Conservation (phyloP, 1,139 yeast species). For the Cylindricascospora bacillispora region DNA sequence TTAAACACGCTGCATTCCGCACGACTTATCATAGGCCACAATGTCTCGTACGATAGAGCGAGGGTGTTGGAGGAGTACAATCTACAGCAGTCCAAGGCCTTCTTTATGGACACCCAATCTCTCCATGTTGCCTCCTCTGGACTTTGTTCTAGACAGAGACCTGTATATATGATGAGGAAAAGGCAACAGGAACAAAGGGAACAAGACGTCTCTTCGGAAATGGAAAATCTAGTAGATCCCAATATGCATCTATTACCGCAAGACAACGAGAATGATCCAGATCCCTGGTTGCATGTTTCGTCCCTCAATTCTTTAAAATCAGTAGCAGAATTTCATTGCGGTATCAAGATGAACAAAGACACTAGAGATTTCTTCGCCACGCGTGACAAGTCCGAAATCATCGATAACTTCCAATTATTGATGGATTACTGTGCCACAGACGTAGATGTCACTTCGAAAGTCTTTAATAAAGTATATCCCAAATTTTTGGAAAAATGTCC, state of each 20-base stretch:
- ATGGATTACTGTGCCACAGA: slow-evolving; percentile 80
- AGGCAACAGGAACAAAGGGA: slow-evolving; percentile 8
- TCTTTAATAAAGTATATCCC: slow-evolving; percentile 60
- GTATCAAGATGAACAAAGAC: slow-evolving; percentile 51
- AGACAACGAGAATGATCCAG: slow-evolving; percentile 24
- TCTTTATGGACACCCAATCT: slow-evolving; percentile 85
- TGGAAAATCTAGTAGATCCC: slow-evolving; percentile 6
- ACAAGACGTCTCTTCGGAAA: slow-evolving; percentile 6
- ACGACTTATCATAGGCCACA: slow-evolving; percentile 73
- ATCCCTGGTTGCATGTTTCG: slow-evolving; percentile 74
- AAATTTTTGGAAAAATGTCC: slow-evolving; percentile 57
- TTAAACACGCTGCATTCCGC: slow-evolving; percentile 36
- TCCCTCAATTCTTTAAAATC: slow-evolving; percentile 71
- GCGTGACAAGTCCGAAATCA: slow-evolving; percentile 40
- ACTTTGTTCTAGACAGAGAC: slow-evolving; percentile 84
- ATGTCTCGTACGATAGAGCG: slow-evolving; percentile 84
- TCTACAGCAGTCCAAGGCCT: slow-evolving; percentile 52
- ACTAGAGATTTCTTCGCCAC: slow-evolving; percentile 53
- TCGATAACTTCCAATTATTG: slow-evolving; percentile 45
- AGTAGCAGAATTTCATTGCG: slow-evolving; percentile 74
- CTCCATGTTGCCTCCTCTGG: slow-evolving; percentile 86
- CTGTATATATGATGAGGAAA: slow-evolving; percentile 38
- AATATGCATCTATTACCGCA: no score
- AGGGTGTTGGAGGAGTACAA: slow-evolving; percentile 75
- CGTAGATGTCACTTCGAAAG: slow-evolving; percentile 61